Conservation (phyloP, 2,329 filamentous ascomycete genomes). For the Pseudocercospora fijiensis region DNA sequence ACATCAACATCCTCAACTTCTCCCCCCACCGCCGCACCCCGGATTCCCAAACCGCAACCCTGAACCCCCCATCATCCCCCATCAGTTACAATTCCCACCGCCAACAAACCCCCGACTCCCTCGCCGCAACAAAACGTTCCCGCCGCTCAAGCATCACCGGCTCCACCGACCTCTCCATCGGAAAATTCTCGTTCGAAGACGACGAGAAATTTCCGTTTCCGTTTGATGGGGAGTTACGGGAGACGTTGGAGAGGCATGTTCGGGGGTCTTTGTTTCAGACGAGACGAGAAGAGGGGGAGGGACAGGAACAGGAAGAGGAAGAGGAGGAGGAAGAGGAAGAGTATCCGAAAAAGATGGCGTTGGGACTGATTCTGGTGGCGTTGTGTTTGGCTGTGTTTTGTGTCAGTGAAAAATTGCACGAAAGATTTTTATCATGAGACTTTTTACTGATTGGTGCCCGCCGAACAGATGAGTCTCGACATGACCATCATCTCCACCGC, state of each 20-base stretch:
- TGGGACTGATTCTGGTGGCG: conserved; percentile 9
- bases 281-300: background rate
- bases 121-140: conserved; percentile 12
- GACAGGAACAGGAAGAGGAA: background rate
- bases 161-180: conserved; percentile 15
- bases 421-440: too few relatives aligned
- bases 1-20: conserved; percentile 9
- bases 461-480: conserved; percentile 9
- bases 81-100: too few relatives aligned
- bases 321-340: background rate
- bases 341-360: conserved; percentile 1
- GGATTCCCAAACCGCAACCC: conserved; percentile 10
- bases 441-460: too few relatives aligned
- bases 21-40: conserved; percentile 8
- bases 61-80: too few relatives aligned
- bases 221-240: conserved; percentile 11
- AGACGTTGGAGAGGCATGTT: conserved; percentile 16
- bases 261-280: conserved; percentile 1
- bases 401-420: too few relatives aligned
- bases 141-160: conserved; percentile 14
- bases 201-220: conserved; percentile 11
- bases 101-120: conserved; percentile 15
- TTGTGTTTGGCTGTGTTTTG: conserved; percentile 8
- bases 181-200: conserved; percentile 13
- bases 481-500: conserved; percentile 34